phyloP scores from a whole-genome alignment of 2,329 filamentous ascomycete species.

The Trichocomaceae sp. region DNA sequence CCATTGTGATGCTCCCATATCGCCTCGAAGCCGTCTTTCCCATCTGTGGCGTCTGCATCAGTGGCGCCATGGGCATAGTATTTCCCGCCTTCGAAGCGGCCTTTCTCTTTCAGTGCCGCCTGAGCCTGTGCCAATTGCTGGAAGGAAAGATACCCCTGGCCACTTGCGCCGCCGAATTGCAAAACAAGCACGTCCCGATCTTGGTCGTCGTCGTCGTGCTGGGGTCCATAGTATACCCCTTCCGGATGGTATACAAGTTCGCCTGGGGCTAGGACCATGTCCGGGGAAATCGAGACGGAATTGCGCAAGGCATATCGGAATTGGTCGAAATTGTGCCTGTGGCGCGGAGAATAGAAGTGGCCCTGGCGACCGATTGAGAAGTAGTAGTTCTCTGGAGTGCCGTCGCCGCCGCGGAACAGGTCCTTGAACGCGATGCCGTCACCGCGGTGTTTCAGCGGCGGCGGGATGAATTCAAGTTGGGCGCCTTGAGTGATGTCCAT shows the following conservation, averaged over 20 bases:
- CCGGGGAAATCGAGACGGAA: constrained; percentile 12
- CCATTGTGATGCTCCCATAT: constrained; percentile 14
- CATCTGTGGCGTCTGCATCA: not conserved
- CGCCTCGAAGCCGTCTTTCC: constrained; percentile 14
- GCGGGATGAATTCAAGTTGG: constrained; percentile 10
- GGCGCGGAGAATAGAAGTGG: constrained; percentile 17
- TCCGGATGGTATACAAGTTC: constrained; percentile 21
- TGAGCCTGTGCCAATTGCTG: constrained; percentile 8
- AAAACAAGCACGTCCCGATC: constrained; percentile 15
- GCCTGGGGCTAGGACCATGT: constrained; percentile 13
- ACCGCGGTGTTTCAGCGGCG: constrained; percentile 16
- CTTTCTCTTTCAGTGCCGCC: constrained; percentile 7
- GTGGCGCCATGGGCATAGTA: not conserved
- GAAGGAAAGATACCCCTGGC: constrained; percentile 15
- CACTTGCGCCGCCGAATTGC: constrained; percentile 18
- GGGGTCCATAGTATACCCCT: constrained; percentile 17
- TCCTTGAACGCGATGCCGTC: constrained; percentile 14
- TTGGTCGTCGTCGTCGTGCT: constrained; percentile 13
- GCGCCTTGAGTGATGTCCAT: constrained; percentile 17
- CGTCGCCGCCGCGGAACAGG: constrained; percentile 12
- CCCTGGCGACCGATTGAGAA: constrained; percentile 14
- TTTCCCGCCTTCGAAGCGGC: constrained; percentile 16
- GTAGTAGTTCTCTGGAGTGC: constrained; percentile 15
- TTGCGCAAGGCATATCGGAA: constrained; percentile 16
- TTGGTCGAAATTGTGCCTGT: constrained; percentile 20